A percentile compares a stretch with the other conserved stretches of the same genome.
Evolutionary conservation across 1,284 basidiomycete genomes (phyloP).

Genomic region (Ceratobasidium sp.): DNA sequence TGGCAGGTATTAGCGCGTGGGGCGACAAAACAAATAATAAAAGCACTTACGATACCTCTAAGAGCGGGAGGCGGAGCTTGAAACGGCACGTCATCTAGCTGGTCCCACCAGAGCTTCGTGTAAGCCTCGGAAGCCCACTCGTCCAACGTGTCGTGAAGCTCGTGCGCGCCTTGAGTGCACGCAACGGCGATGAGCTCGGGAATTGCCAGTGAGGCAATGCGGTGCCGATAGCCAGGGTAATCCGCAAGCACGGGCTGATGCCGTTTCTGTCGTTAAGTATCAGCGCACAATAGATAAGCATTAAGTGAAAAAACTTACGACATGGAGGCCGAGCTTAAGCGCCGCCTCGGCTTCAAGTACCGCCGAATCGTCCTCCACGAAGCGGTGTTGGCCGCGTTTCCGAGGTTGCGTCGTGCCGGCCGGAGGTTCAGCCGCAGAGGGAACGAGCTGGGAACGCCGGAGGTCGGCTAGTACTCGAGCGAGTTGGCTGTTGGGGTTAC

Average conservation of each 20-base stretch:
- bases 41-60: background rate
- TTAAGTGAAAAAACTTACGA: background rate
- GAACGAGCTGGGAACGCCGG: background rate
- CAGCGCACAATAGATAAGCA: background rate
- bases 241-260: background rate
- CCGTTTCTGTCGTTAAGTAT: background rate
- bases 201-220: background rate
- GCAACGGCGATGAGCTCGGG: background rate
- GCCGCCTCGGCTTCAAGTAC: background rate
- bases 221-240: background rate
- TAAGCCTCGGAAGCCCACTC: background rate
- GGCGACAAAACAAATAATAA: background rate
- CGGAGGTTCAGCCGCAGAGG: background rate
- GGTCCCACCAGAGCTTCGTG: background rate
- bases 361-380: slow-evolving; percentile 7
- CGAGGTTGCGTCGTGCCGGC: background rate
- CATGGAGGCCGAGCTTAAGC: background rate
- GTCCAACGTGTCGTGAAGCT: background rate
- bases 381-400: background rate
- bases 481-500: too few species aligned
- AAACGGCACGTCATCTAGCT: background rate
- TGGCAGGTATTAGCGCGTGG: background rate
- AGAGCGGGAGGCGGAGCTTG: background rate
- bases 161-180: background rate
- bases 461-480: too few species aligned